Evolutionary conservation across 2,329 filamentous ascomycete species (phyloP), one percentile per base, ranked within the genome.

Genomic region (Blastomyces emzantsi): DNA sequence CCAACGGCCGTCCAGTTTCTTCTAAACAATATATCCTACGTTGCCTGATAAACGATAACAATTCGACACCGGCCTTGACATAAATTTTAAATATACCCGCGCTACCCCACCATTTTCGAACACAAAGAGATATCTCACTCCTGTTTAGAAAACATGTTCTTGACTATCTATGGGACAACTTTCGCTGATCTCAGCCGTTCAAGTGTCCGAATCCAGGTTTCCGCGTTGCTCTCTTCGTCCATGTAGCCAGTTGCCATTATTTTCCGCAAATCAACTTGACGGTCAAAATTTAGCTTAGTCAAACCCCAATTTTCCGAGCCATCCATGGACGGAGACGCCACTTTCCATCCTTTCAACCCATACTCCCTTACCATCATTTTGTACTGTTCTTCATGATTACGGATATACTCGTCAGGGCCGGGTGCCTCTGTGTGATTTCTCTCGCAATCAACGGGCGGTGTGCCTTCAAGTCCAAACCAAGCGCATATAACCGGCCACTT

Each of bases 271-370:
- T 59, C 59, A 7, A 67, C 52, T 6, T 64, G 59, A 52, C 64
- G 61, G 54, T 67, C 51, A 30, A 63, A 64, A 51, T 64, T 63
- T 39, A 66, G 51, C 22, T 63, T 66, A 17, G 64, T 66, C 36
- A 67, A 56, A 3, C 63, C 64, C 66, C 66, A 67, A 63, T 66
- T 67, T 61, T 55, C 61, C 36, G 64, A 63, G 5, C 65, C 65
- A 36, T 65, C 65, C 64, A 66, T 64, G 13, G 62, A 54, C 36
- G 64, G 65, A 45, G 64, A 67, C 39, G 13, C 39, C 13, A 66
- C 61, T 19, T 62, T 30, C 66, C 63, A 66, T 9, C 25, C 49
- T 60, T 67, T 63, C 33, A 67, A 45, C n/a, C 36, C 33, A 59
- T 66, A 51, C 39, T 66, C 60, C 19, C 60, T 43, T 52, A 62